Evolutionary conservation across 768 basidiomycete genomes (phyloP), one percentile per base, ranked within the genome.

Genomic region (Mrakia blollopis): DNA sequence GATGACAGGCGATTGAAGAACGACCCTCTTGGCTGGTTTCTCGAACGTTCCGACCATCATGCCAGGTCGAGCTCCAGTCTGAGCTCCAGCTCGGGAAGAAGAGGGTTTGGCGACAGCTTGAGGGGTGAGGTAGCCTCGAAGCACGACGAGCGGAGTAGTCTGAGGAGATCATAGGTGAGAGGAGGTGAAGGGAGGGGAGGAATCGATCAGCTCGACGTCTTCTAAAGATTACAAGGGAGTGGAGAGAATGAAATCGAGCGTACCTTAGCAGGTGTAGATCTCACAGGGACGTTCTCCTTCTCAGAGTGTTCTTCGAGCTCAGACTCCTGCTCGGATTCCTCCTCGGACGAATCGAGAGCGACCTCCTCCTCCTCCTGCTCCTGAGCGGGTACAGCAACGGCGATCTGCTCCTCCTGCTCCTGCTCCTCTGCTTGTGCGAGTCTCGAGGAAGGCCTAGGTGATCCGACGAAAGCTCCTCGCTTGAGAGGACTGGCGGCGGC

Each of bases 61-160:
- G 21, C 47, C 69, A 71, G 69, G 50, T 71, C 69, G 69, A 32
- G 14, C n/a, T 16, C 69, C 69, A 41, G 44, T 47, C 47, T 50
- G 69, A 11, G 47, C n/a, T 71, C 69, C 69, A 32, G 47, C 50
- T 47, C 41, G 69, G n/a, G 28, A 44, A 14, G 37, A n/a, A 16
- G 50, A 30, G 8, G 39, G 21, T 25, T 71, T 30, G 28, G 25
- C 14, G 37, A 71, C 30, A 25, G 65, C 65, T 39, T 68, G 65
- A n/a, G 65, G 65, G 21, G 65, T 68, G 35, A 68, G 65, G 65
- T 68, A 68, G 37, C 65, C 65, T 68, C 65, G 65, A 23, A 25
- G 37, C 0, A 68, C 25, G 65, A 37, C 35, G 39, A 39, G 9
- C 25, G 65, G 16, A 35, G 63, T 30, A 23, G 65, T 21, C 65